phyloP scores from a whole-genome alignment of 805 yeast species.

The Wickerhamomyces rabaulensis region DNA sequence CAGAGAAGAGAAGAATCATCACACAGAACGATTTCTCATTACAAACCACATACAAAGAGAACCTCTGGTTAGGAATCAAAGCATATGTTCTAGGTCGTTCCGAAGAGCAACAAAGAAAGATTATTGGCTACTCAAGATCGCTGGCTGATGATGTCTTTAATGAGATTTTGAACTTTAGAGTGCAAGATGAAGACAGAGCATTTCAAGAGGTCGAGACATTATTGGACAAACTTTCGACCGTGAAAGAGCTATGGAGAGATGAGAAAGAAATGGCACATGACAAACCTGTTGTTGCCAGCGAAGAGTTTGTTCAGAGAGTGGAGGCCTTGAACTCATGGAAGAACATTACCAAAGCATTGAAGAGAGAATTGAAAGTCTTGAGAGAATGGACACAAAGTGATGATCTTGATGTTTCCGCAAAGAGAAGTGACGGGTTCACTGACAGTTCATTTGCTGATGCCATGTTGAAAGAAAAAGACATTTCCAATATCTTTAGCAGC shows the following conservation, averaged over 20 bases:
- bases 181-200: slow-evolving; percentile 41
- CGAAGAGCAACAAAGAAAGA: slow-evolving; percentile 68
- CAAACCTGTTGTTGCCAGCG: slow-evolving; percentile 63
- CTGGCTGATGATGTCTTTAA: slow-evolving; percentile 69
- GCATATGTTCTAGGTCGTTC: slow-evolving; percentile 80
- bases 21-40: slow-evolving; percentile 46
- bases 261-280: slow-evolving; percentile 72
- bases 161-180: slow-evolving; percentile 59
- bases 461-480: slow-evolving; percentile 73
- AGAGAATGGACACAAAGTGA: slow-evolving; percentile 82
- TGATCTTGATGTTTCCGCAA: slow-evolving; percentile 57
- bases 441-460: slow-evolving; percentile 76
- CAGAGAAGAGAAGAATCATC: slow-evolving; percentile 78
- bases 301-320: slow-evolving; percentile 57
- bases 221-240: slow-evolving; percentile 55
- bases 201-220: slow-evolving; percentile 48
- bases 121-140: slow-evolving; percentile 64
- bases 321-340: slow-evolving; percentile 85
- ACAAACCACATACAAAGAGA: slow-evolving; percentile 57
- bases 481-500: slow-evolving; percentile 63
- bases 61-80: slow-evolving; percentile 81
- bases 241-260: slow-evolving; percentile 77
- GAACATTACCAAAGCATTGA: slow-evolving; percentile 65
- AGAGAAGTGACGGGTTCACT: slow-evolving; percentile 38
- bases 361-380: slow-evolving; percentile 54